These are phyloP conservation scores for Parafenestella ontariensis DNA, from an alignment of 2,329 filamentous ascomycete genomes.

Conservation along the genomic window DNA sequence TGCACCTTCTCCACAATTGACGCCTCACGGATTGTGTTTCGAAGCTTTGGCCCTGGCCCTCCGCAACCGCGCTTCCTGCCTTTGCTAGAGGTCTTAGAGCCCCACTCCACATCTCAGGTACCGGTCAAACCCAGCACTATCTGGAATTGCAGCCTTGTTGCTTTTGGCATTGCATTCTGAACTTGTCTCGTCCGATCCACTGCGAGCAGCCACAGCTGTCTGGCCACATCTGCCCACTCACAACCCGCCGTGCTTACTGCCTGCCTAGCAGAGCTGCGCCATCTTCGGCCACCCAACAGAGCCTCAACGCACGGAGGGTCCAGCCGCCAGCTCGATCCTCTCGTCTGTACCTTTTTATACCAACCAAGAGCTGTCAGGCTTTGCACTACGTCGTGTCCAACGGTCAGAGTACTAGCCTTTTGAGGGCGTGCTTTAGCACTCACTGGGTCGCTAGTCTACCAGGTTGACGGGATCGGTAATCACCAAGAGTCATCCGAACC, in stretches of 20 bases:
- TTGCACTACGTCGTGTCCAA: conserved; percentile 45
- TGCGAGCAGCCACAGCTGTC: conserved; percentile 26
- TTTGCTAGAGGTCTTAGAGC: conserved; percentile 41
- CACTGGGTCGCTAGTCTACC: conserved; percentile 40
- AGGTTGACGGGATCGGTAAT: conserved; percentile 44
- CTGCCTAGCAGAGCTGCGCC: conserved; percentile 36
- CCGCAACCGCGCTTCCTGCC: conserved; percentile 39
- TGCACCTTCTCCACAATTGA: conserved; percentile 21
- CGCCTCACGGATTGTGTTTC: conserved; percentile 45
- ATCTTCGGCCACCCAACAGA: conserved; percentile 36
- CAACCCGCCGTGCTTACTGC: conserved; percentile 37
- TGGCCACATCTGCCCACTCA: conserved; percentile 22
- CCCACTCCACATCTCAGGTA: conserved; percentile 31
- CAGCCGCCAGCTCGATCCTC: conserved; percentile 28
- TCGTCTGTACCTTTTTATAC: conserved; percentile 26
- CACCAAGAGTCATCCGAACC: conserved; percentile 41
- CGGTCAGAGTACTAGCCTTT: conserved; percentile 35
- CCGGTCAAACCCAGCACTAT: conserved; percentile 26
- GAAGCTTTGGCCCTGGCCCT: conserved; percentile 44
- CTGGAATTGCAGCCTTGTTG: conserved; percentile 28
- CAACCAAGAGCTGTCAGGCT: conserved; percentile 35
- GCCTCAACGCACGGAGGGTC: conserved; percentile 35
- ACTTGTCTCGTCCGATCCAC: conserved; percentile 27
- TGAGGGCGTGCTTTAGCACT: conserved; percentile 34
- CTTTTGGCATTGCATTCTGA: conserved; percentile 31